Evolutionary conservation across 371 early-diverging fungal species (phyloP), one percentile per base, ranked within the genome.

Genomic region (Rhizopus microsporus): DNA sequence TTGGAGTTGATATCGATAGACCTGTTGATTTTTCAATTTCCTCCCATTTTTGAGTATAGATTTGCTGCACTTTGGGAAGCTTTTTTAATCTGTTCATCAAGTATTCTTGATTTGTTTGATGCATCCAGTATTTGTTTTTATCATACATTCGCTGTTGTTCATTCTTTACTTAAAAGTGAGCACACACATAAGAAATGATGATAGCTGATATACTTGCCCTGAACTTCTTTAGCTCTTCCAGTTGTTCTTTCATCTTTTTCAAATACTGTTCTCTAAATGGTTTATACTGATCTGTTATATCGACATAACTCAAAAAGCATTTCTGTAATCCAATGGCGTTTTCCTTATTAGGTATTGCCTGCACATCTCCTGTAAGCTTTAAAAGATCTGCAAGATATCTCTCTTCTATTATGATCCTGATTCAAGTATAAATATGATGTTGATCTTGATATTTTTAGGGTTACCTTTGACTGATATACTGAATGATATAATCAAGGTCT

Each of bases 401-500:
- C 15, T 60, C 43, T 15, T 65, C 65, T 12, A 65, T 33, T 15
- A 43, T 60, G 33, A 65, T 48, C 54, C 65, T 65, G 46, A 23
- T 23, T 38, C 31, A 10, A 35, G 12, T 13, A 23, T 6, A 5
- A n/a, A 17, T 47, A 31, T 15, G 15, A 5, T 34, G 12, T 17
- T 0, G 2, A 44, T 44, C 7, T 9, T 9, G 12, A 17, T 44
- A 16, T 44, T 45, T 13, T 15, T 4, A 40, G 1, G 8, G n/a
- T 6, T 55, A 67, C 67, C 62, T 67, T 56, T 67, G 62, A n/a
- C 51, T 59, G 7, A 67, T 29, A n/a, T 67, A 67, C 43, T 67
- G 59, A 12, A 67, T 47, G 9, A 67, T 51, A 47, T 58, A 54
- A 7, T 54, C 56, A n/a, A 56, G 58, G 34, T 67, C 62, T 55